Evolutionary conservation across 2,329 filamentous ascomycete genomes (phyloP).

Genomic region (Hypoxylon rubiginosum): DNA sequence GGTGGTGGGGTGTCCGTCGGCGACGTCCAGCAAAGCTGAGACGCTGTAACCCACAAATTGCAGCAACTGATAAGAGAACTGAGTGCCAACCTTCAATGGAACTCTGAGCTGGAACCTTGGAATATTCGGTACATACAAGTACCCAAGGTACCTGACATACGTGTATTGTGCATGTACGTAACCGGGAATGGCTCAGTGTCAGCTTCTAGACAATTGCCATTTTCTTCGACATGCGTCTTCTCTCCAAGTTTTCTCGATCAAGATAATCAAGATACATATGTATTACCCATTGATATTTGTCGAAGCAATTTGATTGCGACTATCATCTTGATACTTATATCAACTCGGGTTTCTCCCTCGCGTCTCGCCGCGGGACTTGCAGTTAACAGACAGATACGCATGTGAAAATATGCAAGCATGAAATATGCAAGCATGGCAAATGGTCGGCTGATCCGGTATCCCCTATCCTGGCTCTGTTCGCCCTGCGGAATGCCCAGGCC

Average conservation of each 20-base stretch:
- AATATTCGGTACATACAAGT: too few relatives aligned
- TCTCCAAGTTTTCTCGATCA: background rate
- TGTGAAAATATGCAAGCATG: background rate
- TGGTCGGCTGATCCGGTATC: constrained; percentile 40
- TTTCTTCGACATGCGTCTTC: constrained; percentile 24
- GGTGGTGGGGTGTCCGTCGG: constrained; percentile 27
- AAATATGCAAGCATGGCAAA: constrained; percentile 20
- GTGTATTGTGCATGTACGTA: constrained; percentile 3
- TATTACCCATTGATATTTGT: constrained; percentile 5
- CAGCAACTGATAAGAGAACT: constrained; percentile 23
- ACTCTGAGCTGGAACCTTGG: background rate
- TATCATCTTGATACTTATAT: background rate
- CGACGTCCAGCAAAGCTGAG: constrained; percentile 17
- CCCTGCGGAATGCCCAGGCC: constrained; percentile 29
- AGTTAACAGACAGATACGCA: constrained; percentile 17
- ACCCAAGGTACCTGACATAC: too few relatives aligned
- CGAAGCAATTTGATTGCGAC: background rate
- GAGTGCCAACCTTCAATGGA: background rate
- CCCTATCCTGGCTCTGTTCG: constrained; percentile 26
- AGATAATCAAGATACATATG: too few relatives aligned
- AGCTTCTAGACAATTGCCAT: constrained; percentile 11
- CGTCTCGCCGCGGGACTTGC: constrained; percentile 17
- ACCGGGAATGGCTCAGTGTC: constrained; percentile 13
- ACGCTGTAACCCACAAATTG: constrained; percentile 28
- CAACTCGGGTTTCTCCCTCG: constrained; percentile 9